phyloP scores from a whole-genome alignment of 2,329 filamentous ascomycete species.

The Colletotrichum sp. region DNA sequence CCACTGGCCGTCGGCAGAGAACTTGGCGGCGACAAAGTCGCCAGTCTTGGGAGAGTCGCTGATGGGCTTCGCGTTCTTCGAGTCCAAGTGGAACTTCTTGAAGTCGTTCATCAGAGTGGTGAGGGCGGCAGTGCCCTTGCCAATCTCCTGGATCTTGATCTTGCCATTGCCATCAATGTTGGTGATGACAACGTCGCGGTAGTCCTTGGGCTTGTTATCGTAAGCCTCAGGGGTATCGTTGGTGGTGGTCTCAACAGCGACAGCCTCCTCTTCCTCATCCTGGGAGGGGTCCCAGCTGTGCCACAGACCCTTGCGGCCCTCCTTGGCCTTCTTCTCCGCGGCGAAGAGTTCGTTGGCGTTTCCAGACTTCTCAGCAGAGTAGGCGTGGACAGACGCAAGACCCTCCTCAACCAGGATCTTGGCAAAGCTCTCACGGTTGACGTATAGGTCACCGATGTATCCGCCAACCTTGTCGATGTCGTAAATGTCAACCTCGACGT shows the following conservation, averaged over 20 bases:
- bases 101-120: constrained; percentile 91
- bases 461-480: constrained; percentile 96
- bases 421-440: constrained; percentile 95
- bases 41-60: constrained; percentile 83
- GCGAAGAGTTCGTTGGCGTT: constrained; percentile 86
- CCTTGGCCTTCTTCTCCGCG: constrained; percentile 89
- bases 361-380: constrained; percentile 94
- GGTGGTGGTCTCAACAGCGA: constrained; percentile 55
- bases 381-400: constrained; percentile 87
- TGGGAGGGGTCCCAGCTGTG: constrained; percentile 92
- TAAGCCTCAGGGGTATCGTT: constrained; percentile 45
- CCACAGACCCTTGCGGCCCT: constrained; percentile 87
- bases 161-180: constrained; percentile 83
- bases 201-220: constrained; percentile 75
- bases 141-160: constrained; percentile 91
- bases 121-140: constrained; percentile 82
- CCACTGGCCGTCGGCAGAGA: constrained; percentile 89
- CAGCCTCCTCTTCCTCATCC: constrained; percentile 69
- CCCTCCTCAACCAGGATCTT: constrained; percentile 94
- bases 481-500: constrained; percentile 94
- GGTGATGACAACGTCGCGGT: constrained; percentile 91
- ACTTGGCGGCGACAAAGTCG: constrained; percentile 89
- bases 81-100: constrained; percentile 86
- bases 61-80: constrained; percentile 77
- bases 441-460: constrained; percentile 93